Evolutionary conservation across 2,329 filamentous ascomycete species (phyloP).

Genomic region (Lecanosticta acicola): DNA sequence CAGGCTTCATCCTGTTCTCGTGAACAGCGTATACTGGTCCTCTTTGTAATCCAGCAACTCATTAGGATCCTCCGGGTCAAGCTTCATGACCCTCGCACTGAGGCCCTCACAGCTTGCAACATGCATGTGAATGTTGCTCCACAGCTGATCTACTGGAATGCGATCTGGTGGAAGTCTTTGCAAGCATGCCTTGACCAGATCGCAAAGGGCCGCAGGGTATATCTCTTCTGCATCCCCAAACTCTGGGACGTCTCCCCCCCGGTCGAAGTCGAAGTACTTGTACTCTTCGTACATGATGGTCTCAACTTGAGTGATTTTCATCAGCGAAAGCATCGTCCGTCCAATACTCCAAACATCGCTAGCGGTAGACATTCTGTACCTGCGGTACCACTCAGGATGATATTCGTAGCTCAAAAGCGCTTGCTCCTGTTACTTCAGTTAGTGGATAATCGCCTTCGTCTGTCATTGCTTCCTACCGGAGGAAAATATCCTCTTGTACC

Average conservation of each 20-base stretch:
- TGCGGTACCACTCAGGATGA: neutral
- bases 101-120: neutral
- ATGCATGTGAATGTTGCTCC: neutral
- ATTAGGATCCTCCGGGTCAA: neutral
- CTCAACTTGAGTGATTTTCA: too few species aligned
- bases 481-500: neutral
- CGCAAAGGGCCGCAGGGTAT: neutral
- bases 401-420: neutral
- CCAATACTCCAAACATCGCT: neutral
- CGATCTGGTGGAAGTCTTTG: neutral
- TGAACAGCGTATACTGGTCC: neutral
- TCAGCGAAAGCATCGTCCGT: neutral
- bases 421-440: neutral
- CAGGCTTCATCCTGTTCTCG: neutral
- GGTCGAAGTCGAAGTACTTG: neutral
- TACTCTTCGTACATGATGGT: neutral
- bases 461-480: neutral
- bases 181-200: neutral
- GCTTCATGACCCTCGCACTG: neutral
- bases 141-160: neutral
- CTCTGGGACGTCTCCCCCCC: neutral
- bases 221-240: neutral
- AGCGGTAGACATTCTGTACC: neutral
- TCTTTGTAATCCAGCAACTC: neutral
- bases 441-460: neutral